Percentiles rank a stretch among this genome's conserved stretches.
phyloP scores from a whole-genome alignment of 371 early-diverging fungal genomes.

The Saksenaea vasiformis region DNA sequence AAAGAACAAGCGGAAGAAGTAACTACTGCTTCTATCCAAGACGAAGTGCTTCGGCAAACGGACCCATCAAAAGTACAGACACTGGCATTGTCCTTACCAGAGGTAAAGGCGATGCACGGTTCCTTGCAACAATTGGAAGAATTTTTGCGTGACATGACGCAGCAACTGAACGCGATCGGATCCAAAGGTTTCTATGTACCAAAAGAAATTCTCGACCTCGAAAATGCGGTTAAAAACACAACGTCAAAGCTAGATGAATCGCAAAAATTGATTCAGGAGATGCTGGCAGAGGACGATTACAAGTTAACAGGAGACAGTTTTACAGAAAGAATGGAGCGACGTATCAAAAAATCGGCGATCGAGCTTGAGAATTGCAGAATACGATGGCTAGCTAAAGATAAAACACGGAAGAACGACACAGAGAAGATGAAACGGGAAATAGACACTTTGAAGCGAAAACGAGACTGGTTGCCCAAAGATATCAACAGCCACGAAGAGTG shows the following conservation, averaged over 20 bases:
- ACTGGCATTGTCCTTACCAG: background rate
- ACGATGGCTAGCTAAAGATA: background rate
- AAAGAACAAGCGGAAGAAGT: background rate
- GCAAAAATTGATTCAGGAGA: too few relatives aligned
- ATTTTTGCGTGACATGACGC: background rate
- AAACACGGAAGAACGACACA: background rate
- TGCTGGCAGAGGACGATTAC: too few relatives aligned
- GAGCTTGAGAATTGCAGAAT: background rate
- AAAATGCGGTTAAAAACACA: background rate
- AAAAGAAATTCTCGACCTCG: background rate
- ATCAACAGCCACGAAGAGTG: background rate
- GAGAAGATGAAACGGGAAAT: background rate
- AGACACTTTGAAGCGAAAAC: background rate
- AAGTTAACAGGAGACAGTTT: too few relatives aligned
- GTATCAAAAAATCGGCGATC: background rate
- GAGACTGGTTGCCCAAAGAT: background rate
- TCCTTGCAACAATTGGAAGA: background rate
- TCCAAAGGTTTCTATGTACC: background rate
- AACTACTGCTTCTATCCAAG: background rate
- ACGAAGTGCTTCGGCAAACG: background rate
- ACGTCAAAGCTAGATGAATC: too few relatives aligned
- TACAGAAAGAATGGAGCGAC: too few relatives aligned
- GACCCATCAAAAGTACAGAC: background rate
- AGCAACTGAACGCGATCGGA: background rate
- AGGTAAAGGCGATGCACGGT: background rate